A percentile compares a stretch with the other conserved stretches of the same genome.
phyloP scores from a whole-genome alignment of 2,329 filamentous ascomycete genomes.

The Fusarium sarcochroum region DNA sequence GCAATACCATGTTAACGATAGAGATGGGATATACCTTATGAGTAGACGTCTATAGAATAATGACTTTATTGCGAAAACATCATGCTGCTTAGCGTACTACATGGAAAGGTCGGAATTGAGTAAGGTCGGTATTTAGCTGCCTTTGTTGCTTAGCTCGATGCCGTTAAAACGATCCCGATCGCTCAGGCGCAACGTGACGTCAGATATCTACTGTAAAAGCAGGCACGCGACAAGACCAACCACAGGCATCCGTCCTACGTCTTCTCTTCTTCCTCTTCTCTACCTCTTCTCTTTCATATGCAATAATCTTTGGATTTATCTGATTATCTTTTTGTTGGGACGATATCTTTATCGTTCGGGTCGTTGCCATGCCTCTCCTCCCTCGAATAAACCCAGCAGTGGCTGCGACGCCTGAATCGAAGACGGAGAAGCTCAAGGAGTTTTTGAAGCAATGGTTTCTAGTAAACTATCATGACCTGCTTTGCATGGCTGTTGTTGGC shows the following conservation, averaged over 20 bases:
- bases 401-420: constrained; percentile 8
- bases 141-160: not conserved
- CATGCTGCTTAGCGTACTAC: no score
- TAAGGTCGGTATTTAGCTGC: no score
- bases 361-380: constrained; percentile 38
- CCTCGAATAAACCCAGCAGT: constrained; percentile 27
- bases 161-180: constrained; percentile 21
- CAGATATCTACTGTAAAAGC: constrained; percentile 22
- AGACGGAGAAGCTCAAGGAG: constrained; percentile 18
- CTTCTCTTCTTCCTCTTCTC: not conserved
- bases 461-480: constrained; percentile 70
- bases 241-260: not conserved
- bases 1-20: not conserved
- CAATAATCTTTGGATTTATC: not conserved
- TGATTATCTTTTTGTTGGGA: constrained; percentile 1
- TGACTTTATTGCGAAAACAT: not conserved
- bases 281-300: not conserved
- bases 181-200: constrained; percentile 29
- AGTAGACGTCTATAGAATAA: constrained; percentile 12
- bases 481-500: constrained; percentile 70
- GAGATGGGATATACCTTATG: not conserved
- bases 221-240: constrained; percentile 29
- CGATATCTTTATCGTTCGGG: constrained; percentile 2
- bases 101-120: no score
- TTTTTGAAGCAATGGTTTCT: constrained; percentile 66